Percentiles rank a stretch among this genome's conserved stretches.
Evolutionary conservation across 1,284 basidiomycete species (phyloP).

Genomic region (Thelephora terrestris): DNA sequence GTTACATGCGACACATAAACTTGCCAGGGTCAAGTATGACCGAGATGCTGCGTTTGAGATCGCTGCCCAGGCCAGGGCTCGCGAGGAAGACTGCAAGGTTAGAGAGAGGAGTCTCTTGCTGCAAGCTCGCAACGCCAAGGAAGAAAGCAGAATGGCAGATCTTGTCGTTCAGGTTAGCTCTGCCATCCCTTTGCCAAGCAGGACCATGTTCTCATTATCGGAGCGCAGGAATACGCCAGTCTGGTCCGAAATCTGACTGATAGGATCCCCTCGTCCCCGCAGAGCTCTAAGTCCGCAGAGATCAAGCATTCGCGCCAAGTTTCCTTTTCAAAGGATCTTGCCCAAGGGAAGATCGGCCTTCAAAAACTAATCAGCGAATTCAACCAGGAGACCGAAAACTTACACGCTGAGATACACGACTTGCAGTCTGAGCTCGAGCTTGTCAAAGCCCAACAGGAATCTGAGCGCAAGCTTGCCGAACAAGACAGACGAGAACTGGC

Average conservation of each 20-base stretch:
- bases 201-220: background rate
- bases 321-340: constrained; percentile 30
- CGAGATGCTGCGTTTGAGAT: constrained; percentile 43
- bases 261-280: constrained; percentile 20
- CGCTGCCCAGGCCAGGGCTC: constrained; percentile 35
- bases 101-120: constrained; percentile 36
- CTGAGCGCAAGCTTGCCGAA: constrained; percentile 34
- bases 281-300: constrained; percentile 9
- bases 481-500: constrained; percentile 37
- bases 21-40: constrained; percentile 31
- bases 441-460: constrained; percentile 32
- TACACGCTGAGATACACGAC: constrained; percentile 35
- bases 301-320: constrained; percentile 12
- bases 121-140: constrained; percentile 36
- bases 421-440: constrained; percentile 36
- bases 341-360: constrained; percentile 37
- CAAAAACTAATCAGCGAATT: constrained; percentile 43
- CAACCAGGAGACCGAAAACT: constrained; percentile 33
- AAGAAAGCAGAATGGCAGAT: constrained; percentile 51
- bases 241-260: constrained; percentile 54
- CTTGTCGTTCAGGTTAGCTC: constrained; percentile 30
- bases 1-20: constrained; percentile 30
- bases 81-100: constrained; percentile 39
- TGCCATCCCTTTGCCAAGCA: background rate
- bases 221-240: constrained; percentile 49